Evolutionary conservation across 805 yeast species (phyloP), one percentile per base, ranked within the genome.

Genomic region (Schwanniomyces sp.): DNA sequence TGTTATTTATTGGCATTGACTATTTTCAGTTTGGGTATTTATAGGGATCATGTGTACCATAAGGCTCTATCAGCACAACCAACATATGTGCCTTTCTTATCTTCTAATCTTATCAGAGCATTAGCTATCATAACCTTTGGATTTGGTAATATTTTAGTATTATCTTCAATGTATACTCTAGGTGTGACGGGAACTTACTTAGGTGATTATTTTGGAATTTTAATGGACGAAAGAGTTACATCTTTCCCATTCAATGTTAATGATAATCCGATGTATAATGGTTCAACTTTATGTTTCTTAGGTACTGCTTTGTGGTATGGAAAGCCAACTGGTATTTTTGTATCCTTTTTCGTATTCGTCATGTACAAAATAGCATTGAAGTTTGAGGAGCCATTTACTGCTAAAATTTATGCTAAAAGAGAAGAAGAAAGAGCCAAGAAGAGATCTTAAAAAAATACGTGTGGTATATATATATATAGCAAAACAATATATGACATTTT

Each of bases 301-400:
- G 99, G 97, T 39, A 85, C 95, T 37, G 92, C 96, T 3, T 75
- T 94, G 55, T 86, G 85, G 80, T 84, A 81, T 63, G 97, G 85
- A 27, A 91, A 91, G 66, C 95, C 97, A 28, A 86, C 96, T 1
- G 99, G 99, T 24, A 60, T 94, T 42, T 69, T 82, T 41, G 81
- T 91, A 26, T 74, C 95, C 39, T 73, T 74, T 2, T 70, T 88
- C 53, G 99, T 94, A 6, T 83, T 80, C 60, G 64, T 84, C 39
- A 86, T 92, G 91, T 94, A 94, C 72, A 72, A 76, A 46, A 71
- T 92, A 55, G 99, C 97, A 1, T 79, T 91, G 61, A 66, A 78
- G 46, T 90, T 92, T 57, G 99, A 94, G 70, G 99, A 92, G 62
- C 99, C 99, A 12, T 94, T 91, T 75, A 94, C 99, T 18, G 96